A percentile compares a stretch with the other conserved stretches of the same genome.
phyloP scores from a whole-genome alignment of 176 grass and related monocot genomes.

The Poa pratensis region DNA sequence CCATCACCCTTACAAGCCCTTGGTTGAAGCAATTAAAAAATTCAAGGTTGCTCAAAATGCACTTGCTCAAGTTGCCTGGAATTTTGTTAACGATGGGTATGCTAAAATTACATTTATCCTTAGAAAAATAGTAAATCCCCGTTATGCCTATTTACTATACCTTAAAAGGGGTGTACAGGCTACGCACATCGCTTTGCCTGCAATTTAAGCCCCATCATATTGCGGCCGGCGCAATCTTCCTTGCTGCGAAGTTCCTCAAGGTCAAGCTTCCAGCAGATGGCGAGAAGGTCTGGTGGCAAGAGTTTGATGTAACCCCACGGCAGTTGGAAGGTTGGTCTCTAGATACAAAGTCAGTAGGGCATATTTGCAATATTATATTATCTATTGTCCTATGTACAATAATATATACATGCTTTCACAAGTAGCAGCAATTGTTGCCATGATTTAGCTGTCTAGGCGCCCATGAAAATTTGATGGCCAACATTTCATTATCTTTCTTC shows the following conservation, averaged over 20 bases:
- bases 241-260: conserved; percentile 91
- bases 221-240: conserved; percentile 86
- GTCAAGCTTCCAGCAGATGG: conserved; percentile 87
- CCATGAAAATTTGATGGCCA: background rate
- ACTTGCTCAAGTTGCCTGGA: conserved; percentile 91
- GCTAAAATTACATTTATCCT: conserved; percentile 51
- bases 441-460: conserved; percentile 20
- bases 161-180: conserved; percentile 47
- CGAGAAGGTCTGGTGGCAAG: conserved; percentile 86
- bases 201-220: conserved; percentile 96
- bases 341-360: conserved; percentile 26
- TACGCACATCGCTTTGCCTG: conserved; percentile 58
- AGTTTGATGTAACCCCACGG: conserved; percentile 82
- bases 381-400: conserved; percentile 17
- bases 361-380: conserved; percentile 9
- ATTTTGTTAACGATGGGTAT: conserved; percentile 99
- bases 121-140: conserved; percentile 22
- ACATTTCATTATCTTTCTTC: background rate
- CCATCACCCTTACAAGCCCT: conserved; percentile 83
- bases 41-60: conserved; percentile 80
- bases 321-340: conserved; percentile 86
- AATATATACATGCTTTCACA: background rate
- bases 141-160: conserved; percentile 39
- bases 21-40: conserved; percentile 91
- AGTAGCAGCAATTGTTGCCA: conserved; percentile 1